Conservation (phyloP, 371 early-diverging fungal genomes). For the Mucor saturninus region DNA sequence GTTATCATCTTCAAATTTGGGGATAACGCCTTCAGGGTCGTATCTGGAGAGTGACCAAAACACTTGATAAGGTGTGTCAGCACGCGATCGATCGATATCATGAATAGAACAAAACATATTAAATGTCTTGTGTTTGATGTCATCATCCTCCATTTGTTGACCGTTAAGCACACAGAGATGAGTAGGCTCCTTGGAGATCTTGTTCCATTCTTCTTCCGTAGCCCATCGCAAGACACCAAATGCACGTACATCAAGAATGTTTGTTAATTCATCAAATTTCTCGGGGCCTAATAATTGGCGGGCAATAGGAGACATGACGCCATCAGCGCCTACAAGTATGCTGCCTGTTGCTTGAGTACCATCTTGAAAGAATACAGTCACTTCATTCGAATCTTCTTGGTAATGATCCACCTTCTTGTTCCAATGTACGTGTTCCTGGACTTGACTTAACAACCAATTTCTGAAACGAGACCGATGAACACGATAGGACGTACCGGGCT, state of each 20-base stretch:
- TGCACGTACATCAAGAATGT: neutral
- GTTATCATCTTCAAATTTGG: neutral
- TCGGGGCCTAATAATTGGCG: conserved; percentile 17
- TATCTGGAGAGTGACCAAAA: conserved; percentile 3
- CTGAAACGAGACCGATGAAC: conserved; percentile 17
- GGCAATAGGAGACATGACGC: conserved; percentile 17
- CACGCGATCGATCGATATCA: conserved; percentile 2
- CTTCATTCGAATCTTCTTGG: conserved; percentile 5
- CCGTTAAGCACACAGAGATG: neutral
- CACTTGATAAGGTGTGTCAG: conserved; percentile 3
- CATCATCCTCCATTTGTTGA: neutral
- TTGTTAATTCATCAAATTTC: conserved; percentile 1
- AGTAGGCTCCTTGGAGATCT: neutral
- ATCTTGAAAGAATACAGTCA: conserved; percentile 33
- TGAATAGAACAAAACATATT: conserved; percentile 12
- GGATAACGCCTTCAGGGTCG: neutral
- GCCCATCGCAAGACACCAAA: conserved; percentile 8
- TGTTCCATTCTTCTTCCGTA: conserved; percentile 8
- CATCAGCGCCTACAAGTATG: conserved; percentile 23
- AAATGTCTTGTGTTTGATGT: neutral
- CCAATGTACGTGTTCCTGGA: conserved; percentile 16
- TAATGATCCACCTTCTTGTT: conserved; percentile 14
- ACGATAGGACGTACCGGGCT: conserved; percentile 13
- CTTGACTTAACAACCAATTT: conserved; percentile 16
- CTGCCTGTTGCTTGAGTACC: conserved; percentile 24